Base-by-base conservation (phyloP, 2,329 filamentous ascomycete species). In the Pyrenochaeta sp. region DNA sequence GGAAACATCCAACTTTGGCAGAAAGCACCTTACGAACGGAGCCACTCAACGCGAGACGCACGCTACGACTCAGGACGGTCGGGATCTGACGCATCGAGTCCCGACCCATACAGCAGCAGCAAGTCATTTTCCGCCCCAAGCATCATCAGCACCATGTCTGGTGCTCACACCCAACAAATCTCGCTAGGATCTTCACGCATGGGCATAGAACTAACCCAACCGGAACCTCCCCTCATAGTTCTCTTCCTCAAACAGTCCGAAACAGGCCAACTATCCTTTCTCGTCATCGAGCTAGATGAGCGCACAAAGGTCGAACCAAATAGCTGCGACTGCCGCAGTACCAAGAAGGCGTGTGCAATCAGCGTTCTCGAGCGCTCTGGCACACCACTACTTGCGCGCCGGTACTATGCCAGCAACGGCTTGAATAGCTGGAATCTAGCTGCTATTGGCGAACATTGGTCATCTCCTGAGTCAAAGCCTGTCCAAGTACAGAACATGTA, bases 391-490 rank as follows among this genome's bases (percentile, higher is more conserved):
- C 36, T 59, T n/a, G 62, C 59, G 5, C 48, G 56, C 42, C 62
- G 56, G 4, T 52, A 50, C 47, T 51, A 50, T 25, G 60, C 62
- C 8, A 37, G 37, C 12, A 50, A 52, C 9, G 59, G 59, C 10
- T 48, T 65, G 37, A 58, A 62, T 24, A 54, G 53, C 15, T 65
- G 62, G 56, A 65, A 65, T 19, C 27, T 62, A 5, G 59, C 59
- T 10, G 52, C 56, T 0, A 12, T 64, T 12, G 59, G 59, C 0
- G 39, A 58, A 27, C 50, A 61, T 34, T 58, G 55, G 54, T 36
- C 59, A 10, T 24, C 52, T 6, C 6, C 36, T 9, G 28, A 47
- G 1, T 3, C 44, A 5, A 51, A 45, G 7, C 36, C 56, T 15
- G 37, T 64, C 13, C 37, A 36, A 6, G 54, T 58, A 19, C 36